Evolutionary conservation across 73 alveolate species (phyloP).

Genomic region (Paramecium caudatum): DNA sequence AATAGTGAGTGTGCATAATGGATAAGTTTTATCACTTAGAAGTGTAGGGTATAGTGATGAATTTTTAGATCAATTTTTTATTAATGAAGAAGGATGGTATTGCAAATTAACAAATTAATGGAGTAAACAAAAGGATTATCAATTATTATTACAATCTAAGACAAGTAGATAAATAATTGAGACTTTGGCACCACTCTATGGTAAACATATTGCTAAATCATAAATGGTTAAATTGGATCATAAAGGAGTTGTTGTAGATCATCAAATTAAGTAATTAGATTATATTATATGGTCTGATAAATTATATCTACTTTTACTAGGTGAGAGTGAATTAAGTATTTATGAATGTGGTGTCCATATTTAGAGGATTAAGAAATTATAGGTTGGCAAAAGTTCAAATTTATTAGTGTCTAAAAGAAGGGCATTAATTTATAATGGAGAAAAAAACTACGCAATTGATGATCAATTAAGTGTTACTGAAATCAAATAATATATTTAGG

Average conservation of each 20-base stretch:
- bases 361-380: too few relatives aligned
- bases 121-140: slow-evolving; percentile 38
- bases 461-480: background rate
- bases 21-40: background rate
- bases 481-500: background rate
- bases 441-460: background rate
- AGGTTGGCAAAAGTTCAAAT: background rate
- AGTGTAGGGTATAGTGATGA: background rate
- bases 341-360: too few relatives aligned
- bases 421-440: background rate
- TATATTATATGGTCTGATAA: background rate
- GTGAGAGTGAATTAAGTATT: background rate
- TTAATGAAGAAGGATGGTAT: slow-evolving; percentile 53
- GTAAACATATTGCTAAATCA: background rate
- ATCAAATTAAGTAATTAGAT: background rate
- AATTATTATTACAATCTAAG: background rate
- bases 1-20: background rate
- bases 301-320: background rate
- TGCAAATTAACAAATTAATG: slow-evolving; percentile 62
- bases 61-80: slow-evolving; percentile 18
- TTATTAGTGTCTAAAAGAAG: background rate
- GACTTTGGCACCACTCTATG: slow-evolving; percentile 48
- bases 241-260: background rate
- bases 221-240: slow-evolving; percentile 15
- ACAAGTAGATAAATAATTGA: slow-evolving; percentile 47